Evolutionary conservation across 2,329 filamentous ascomycete species (phyloP).

Genomic region (Sphaerulina vaccinii): DNA sequence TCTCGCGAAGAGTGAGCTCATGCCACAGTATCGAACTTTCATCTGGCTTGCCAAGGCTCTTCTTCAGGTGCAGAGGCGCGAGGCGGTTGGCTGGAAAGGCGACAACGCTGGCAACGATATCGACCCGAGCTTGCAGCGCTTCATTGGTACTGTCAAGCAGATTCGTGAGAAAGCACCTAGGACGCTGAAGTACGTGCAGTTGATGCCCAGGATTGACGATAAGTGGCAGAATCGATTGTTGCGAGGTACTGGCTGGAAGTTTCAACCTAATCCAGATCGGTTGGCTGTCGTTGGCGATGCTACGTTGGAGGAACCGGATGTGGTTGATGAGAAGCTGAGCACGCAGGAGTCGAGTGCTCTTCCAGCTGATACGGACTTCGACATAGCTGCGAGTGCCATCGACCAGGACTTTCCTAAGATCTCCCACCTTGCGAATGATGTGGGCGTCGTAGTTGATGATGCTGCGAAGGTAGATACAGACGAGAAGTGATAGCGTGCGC

Average conservation of each 20-base stretch:
- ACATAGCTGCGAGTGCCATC: not conserved
- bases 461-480: not conserved
- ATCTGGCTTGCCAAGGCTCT: conserved; percentile 43
- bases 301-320: not conserved
- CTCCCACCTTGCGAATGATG: not conserved
- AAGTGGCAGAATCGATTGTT: conserved; percentile 27
- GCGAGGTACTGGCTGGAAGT: conserved; percentile 8
- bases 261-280: not conserved
- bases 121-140: conserved; percentile 14
- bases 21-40: conserved; percentile 47
- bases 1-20: conserved; percentile 27
- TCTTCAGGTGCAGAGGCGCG: conserved; percentile 37
- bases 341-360: not conserved
- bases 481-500: no score
- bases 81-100: conserved; percentile 35
- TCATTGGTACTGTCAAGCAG: conserved; percentile 32
- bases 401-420: not conserved
- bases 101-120: conserved; percentile 18
- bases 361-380: not conserved
- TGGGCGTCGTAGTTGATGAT: no score
- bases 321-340: not conserved
- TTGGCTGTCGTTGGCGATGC: not conserved
- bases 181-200: conserved; percentile 45
- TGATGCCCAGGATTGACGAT: conserved; percentile 42
- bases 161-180: conserved; percentile 40